Conservation (phyloP, 306 rosid genomes). For the Cicer judaicum region DNA sequence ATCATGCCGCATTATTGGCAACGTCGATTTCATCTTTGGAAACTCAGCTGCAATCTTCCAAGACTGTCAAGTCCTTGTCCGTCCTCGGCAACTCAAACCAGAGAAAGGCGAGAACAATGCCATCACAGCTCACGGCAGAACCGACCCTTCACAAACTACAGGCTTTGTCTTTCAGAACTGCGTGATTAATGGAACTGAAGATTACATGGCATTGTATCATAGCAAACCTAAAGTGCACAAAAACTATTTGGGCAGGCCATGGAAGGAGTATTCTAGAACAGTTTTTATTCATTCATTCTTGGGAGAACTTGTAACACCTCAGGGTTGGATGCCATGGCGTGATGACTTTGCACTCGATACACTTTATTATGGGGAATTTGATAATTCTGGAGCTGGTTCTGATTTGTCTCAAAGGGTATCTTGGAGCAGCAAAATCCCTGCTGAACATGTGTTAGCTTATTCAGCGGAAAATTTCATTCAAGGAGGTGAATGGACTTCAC, state of each 20-base stretch:
- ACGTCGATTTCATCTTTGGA: conserved; percentile 90
- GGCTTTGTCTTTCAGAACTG: conserved; percentile 83
- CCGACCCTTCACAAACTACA: conserved; percentile 79
- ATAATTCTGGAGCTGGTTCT: conserved; percentile 65
- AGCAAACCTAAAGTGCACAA: conserved; percentile 75
- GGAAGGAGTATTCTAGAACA: conserved; percentile 86
- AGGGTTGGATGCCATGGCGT: conserved; percentile 85
- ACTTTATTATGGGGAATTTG: conserved; percentile 76
- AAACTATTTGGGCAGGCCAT: conserved; percentile 93
- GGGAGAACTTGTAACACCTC: conserved; percentile 55
- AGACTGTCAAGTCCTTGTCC: conserved; percentile 62
- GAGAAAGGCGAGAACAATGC: conserved; percentile 74
- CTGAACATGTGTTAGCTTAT: conserved; percentile 56
- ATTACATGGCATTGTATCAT: conserved; percentile 63
- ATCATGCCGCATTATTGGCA: conserved; percentile 72
- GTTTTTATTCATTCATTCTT: conserved; percentile 60
- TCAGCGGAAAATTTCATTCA: conserved; percentile 83
- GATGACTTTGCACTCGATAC: conserved; percentile 71
- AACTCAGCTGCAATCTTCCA: conserved; percentile 78
- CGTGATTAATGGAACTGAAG: conserved; percentile 72
- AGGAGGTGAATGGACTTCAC: conserved; percentile 71
- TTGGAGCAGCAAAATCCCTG: conserved; percentile 71
- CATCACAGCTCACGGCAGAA: conserved; percentile 80
- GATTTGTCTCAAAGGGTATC: conserved; percentile 53
- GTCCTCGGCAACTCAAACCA: conserved; percentile 63